phyloP scores from a whole-genome alignment of 176 grass and related monocot genomes.

The Poa pratensis region DNA sequence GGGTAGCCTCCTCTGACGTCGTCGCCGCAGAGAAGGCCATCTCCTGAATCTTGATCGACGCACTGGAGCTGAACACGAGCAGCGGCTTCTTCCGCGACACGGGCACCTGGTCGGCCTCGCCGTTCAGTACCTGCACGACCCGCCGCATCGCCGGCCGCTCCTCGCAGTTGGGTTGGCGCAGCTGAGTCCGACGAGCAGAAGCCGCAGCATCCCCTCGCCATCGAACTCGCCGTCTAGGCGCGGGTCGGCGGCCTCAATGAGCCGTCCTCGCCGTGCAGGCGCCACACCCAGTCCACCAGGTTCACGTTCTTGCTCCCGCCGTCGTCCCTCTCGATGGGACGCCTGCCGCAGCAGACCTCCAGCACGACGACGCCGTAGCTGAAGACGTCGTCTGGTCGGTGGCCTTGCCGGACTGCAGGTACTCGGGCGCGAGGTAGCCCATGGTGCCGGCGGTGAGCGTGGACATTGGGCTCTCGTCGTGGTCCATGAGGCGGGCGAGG shows the following conservation, averaged over 20 bases:
- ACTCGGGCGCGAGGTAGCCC: constrained; percentile 95
- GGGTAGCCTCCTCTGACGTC: constrained; percentile 47
- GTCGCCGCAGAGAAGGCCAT: constrained; percentile 70
- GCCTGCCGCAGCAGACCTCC: constrained; percentile 85
- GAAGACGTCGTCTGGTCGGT: constrained; percentile 94
- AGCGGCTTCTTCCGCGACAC: constrained; percentile 86
- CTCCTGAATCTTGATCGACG: constrained; percentile 74
- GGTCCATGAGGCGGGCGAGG: constrained; percentile 81
- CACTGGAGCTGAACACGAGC: constrained; percentile 81
- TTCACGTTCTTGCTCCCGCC: constrained; percentile 67
- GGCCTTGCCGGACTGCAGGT: constrained; percentile 91
- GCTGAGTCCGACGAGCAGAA: constrained; percentile 82
- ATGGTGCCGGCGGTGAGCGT: constrained; percentile 92
- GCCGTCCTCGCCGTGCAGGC: constrained; percentile 72
- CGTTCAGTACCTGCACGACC: constrained; percentile 81
- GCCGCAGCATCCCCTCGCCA: constrained; percentile 65
- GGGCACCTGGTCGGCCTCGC: constrained; percentile 61
- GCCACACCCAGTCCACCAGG: constrained; percentile 93
- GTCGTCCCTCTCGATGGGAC: constrained; percentile 79
- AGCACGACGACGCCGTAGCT: constrained; percentile 88
- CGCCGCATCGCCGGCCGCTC: constrained; percentile 85
- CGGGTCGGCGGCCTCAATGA: constrained; percentile 72
- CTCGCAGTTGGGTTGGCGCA: constrained; percentile 84
- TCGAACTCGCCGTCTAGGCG: constrained; percentile 64
- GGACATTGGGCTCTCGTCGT: constrained; percentile 83